Conservation (phyloP, 192 early-diverging fungal genomes). For the Cetraspora pellucida region DNA sequence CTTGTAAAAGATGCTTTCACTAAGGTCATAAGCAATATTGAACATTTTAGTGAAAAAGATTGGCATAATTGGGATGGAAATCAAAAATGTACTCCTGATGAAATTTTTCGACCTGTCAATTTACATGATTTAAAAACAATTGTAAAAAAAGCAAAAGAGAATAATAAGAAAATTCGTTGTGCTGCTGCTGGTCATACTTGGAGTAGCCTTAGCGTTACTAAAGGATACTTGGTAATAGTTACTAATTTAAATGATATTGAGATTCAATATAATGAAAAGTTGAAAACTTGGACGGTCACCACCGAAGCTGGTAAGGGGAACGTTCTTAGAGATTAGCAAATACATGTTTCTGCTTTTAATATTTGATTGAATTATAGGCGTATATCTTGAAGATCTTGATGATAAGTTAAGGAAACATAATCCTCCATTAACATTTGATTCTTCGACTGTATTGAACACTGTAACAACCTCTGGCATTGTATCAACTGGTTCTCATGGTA, state of each 20-base stretch:
- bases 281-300: conserved; percentile 36
- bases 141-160: conserved; percentile 31
- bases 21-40: too few relatives aligned
- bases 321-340: neutral
- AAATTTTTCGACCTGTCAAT: conserved; percentile 39
- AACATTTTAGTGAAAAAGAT: conserved; percentile 5
- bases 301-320: conserved; percentile 39
- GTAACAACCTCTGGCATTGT: conserved; percentile 19
- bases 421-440: conserved; percentile 39
- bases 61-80: conserved; percentile 42
- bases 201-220: conserved; percentile 20
- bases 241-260: conserved; percentile 41
- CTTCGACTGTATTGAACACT: conserved; percentile 30
- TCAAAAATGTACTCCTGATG: conserved; percentile 28
- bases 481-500: conserved; percentile 23
- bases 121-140: conserved; percentile 40
- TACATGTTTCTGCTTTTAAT: neutral
- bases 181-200: conserved; percentile 41
- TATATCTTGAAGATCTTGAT: conserved; percentile 35
- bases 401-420: conserved; percentile 28
- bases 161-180: conserved; percentile 43
- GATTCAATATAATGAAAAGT: conserved; percentile 3
- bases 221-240: conserved; percentile 38
- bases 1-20: too few relatives aligned
- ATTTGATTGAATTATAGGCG: conserved; percentile 1